Conservation (phyloP, 2,329 filamentous ascomycete genomes). For the Pseudocercospora macadamiae region DNA sequence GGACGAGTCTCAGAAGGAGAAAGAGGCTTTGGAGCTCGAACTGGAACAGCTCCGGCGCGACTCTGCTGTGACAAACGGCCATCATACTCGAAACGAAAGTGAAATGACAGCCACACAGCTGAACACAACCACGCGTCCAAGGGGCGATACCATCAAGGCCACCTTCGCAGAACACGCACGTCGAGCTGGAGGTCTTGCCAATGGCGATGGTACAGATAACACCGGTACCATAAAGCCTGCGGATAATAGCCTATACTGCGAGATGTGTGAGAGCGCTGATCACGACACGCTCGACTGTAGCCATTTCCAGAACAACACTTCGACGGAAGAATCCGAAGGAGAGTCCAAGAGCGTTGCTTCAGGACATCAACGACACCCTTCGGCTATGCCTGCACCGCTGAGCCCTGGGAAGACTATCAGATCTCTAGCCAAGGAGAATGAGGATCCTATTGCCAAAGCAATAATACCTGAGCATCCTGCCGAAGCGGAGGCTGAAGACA, state of each 20-base stretch:
- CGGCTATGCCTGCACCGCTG: constrained; percentile 22
- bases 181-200: constrained; percentile 26
- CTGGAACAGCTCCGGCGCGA: constrained; percentile 64
- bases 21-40: constrained; percentile 84
- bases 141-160: constrained; percentile 63
- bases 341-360: constrained; percentile 13
- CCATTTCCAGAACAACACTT: constrained; percentile 28
- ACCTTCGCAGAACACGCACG: constrained; percentile 65
- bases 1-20: constrained; percentile 77
- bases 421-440: constrained; percentile 24
- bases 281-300: constrained; percentile 95
- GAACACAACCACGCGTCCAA: constrained; percentile 36
- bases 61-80: constrained; percentile 43
- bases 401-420: constrained; percentile 8
- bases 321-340: constrained; percentile 22
- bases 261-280: constrained; percentile 89
- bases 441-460: constrained; percentile 15
- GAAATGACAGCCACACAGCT: constrained; percentile 32
- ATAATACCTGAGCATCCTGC: constrained; percentile 32
- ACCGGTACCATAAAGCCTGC: constrained; percentile 8
- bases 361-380: constrained; percentile 13
- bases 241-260: constrained; percentile 66
- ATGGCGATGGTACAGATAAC: constrained; percentile 7
- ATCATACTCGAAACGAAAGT: constrained; percentile 44
- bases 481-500: constrained; percentile 62